Percentiles rank a stretch among this genome's conserved stretches.
Conservation (phyloP, 2,329 filamentous ascomycete species). For the Purpureocillium lavendulum region DNA sequence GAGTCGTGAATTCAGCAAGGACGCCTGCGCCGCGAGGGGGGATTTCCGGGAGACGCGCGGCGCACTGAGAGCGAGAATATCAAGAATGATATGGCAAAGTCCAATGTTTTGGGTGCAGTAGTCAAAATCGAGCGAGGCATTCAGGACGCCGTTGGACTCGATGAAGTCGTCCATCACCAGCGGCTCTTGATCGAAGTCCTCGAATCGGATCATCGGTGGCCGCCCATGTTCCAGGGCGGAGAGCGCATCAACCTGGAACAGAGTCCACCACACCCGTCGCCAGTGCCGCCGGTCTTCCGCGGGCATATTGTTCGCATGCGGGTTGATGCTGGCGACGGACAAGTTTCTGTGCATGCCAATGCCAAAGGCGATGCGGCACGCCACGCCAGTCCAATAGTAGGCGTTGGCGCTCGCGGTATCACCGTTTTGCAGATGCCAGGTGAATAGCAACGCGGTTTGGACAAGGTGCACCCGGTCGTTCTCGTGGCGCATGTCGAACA, state of each 20-base stretch:
- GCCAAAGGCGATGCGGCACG: conserved; percentile 37
- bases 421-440: conserved; percentile 41
- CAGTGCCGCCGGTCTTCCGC: conserved; percentile 3
- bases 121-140: too few relatives aligned
- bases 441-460: conserved; percentile 39
- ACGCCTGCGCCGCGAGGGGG: too few relatives aligned
- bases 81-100: too few relatives aligned
- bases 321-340: conserved; percentile 5
- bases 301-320: conserved; percentile 1
- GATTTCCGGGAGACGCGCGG: too few relatives aligned
- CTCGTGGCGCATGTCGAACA: conserved; percentile 41
- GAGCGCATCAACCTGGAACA: conserved; percentile 8
- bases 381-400: conserved; percentile 37
- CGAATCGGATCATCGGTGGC: conserved; percentile 2
- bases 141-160: too few relatives aligned
- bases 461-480: conserved; percentile 38
- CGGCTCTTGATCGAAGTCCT: too few relatives aligned
- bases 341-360: conserved; percentile 33
- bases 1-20: too few relatives aligned
- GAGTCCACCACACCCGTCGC: conserved; percentile 7
- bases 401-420: conserved; percentile 41
- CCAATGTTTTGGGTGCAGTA: too few relatives aligned
- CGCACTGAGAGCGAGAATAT: too few relatives aligned
- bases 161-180: too few relatives aligned
- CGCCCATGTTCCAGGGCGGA: conserved; percentile 4